Percentiles rank a stretch among this genome's conserved stretches.
These are phyloP conservation scores for Pisolithus thermaeus DNA, from an alignment of 1,284 basidiomycete species.

Conservation along the genomic window DNA sequence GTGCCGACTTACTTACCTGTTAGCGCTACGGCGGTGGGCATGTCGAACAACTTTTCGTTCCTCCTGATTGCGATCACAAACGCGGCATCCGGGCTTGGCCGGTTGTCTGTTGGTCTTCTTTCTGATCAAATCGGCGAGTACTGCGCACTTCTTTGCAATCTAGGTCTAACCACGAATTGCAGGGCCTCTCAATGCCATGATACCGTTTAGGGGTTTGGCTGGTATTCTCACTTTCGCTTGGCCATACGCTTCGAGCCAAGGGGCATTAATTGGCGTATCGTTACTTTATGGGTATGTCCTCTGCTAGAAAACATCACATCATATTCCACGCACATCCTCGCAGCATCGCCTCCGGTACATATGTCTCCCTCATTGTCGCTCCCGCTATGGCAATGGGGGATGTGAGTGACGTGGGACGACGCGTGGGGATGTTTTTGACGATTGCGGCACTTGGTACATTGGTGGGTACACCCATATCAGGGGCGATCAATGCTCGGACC, in stretches of 20 bases:
- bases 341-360: conserved; percentile 51
- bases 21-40: conserved; percentile 15
- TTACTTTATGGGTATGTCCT: conserved; percentile 39
- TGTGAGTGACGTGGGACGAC: conserved; percentile 52
- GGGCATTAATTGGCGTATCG: conserved; percentile 32
- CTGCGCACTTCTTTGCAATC: not conserved
- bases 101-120: conserved; percentile 34
- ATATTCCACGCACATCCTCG: not conserved
- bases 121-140: conserved; percentile 35
- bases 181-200: conserved; percentile 41
- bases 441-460: conserved; percentile 43
- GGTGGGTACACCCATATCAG: conserved; percentile 45
- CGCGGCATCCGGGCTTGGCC: conserved; percentile 36
- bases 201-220: conserved; percentile 33
- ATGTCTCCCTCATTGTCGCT: conserved; percentile 46
- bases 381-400: conserved; percentile 59
- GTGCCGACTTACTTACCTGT: conserved; percentile 45
- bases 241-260: conserved; percentile 35
- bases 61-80: conserved; percentile 48
- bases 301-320: not conserved
- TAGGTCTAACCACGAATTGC: not conserved
- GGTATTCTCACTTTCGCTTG: conserved; percentile 38
- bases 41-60: conserved; percentile 33
- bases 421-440: conserved; percentile 53
- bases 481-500: conserved; percentile 35